Evolutionary conservation across 2,329 filamentous ascomycete species (phyloP).

Genomic region (Colletotrichum tropicicola): DNA sequence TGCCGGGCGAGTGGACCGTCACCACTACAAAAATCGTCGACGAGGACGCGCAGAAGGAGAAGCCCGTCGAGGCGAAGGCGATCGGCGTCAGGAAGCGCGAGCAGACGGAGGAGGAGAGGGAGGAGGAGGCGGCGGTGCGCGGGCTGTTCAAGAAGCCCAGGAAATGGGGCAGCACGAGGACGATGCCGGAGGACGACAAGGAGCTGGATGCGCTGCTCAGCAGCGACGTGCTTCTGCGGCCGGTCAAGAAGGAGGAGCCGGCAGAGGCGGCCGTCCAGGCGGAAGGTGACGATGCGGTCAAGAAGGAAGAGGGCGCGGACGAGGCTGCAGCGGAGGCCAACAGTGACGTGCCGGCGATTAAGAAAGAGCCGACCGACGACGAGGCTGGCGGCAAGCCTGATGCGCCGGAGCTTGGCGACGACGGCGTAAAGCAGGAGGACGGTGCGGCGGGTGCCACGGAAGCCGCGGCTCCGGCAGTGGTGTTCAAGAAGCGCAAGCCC

Average conservation of each 20-base stretch:
- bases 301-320: neutral
- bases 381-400: conserved; percentile 26
- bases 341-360: conserved; percentile 40
- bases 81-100: conserved; percentile 72
- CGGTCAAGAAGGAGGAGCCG: conserved; percentile 40
- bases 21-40: conserved; percentile 69
- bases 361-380: conserved; percentile 46
- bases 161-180: conserved; percentile 62
- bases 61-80: conserved; percentile 56
- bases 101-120: conserved; percentile 66
- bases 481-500: conserved; percentile 84
- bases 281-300: conserved; percentile 26
- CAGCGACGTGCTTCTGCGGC: conserved; percentile 40
- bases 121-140: conserved; percentile 67
- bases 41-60: conserved; percentile 47
- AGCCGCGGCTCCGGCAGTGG: conserved; percentile 54
- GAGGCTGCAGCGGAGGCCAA: conserved; percentile 34
- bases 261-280: conserved; percentile 37
- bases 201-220: conserved; percentile 71
- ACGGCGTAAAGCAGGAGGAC: conserved; percentile 53
- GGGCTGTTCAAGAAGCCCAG: conserved; percentile 68
- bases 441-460: conserved; percentile 35
- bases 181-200: conserved; percentile 54
- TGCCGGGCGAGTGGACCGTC: conserved; percentile 88
- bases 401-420: neutral